phyloP scores from a whole-genome alignment of 352 stramenopile genomes.

The Phytophthora macrochlamydospora region DNA sequence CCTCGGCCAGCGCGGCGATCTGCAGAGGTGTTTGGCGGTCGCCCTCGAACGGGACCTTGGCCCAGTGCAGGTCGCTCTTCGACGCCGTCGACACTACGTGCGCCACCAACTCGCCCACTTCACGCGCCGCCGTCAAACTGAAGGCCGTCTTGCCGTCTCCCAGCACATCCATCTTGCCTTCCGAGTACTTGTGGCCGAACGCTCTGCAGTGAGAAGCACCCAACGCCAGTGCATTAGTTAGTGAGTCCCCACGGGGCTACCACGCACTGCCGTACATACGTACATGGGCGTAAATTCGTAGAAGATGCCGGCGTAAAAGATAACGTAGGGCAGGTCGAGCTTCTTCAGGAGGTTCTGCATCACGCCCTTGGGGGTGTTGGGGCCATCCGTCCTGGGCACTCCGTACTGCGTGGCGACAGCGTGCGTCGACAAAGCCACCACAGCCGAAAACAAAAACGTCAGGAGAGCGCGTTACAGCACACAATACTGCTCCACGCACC shows the following conservation, averaged over 20 bases:
- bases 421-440: too few relatives aligned
- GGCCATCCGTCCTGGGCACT: conserved; percentile 8
- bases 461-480: too few relatives aligned
- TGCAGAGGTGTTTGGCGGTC: conserved; percentile 8
- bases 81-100: conserved; percentile 1
- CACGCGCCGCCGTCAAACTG: not conserved
- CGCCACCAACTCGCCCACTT: conserved; percentile 10
- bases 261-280: not conserved
- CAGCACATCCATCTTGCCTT: conserved; percentile 2
- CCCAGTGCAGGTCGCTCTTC: conserved; percentile 9
- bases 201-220: not conserved
- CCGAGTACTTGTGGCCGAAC: not conserved
- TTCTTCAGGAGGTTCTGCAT: conserved; percentile 13
- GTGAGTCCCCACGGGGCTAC: too few relatives aligned
- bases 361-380: conserved; percentile 3
- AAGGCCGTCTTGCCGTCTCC: conserved; percentile 5
- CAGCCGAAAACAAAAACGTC: too few relatives aligned
- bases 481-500: not conserved
- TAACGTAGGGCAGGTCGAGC: conserved; percentile 10
- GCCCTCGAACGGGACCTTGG: conserved; percentile 10
- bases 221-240: too few relatives aligned
- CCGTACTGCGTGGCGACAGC: conserved; percentile 1
- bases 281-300: not conserved
- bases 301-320: conserved; percentile 19
- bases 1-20: conserved; percentile 6